These are phyloP conservation scores for Penicillium sp. DNA, from an alignment of 2,329 filamentous ascomycete species.

Conservation along the genomic window DNA sequence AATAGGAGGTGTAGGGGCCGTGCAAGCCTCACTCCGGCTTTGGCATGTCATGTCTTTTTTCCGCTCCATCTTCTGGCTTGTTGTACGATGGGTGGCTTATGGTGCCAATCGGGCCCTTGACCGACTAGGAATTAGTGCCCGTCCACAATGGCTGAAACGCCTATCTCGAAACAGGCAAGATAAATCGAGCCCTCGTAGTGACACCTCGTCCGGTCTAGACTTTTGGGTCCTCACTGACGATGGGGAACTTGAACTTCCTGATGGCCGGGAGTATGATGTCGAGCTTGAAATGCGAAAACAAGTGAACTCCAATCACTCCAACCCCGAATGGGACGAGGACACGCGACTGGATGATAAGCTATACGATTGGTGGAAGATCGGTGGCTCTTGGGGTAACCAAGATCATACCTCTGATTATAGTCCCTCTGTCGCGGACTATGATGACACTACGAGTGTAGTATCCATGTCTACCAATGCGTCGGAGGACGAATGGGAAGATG, in stretches of 20 bases:
- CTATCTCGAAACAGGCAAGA: slow-evolving; percentile 36
- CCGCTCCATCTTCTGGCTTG: slow-evolving; percentile 70
- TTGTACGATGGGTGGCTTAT: slow-evolving; percentile 63
- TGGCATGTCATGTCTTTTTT: slow-evolving; percentile 76
- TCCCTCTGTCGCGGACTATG: slow-evolving; percentile 60
- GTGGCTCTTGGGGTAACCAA: slow-evolving; percentile 81
- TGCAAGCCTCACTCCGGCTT: slow-evolving; percentile 77
- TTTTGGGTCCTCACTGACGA: slow-evolving; percentile 61
- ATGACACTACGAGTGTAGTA: slow-evolving; percentile 81
- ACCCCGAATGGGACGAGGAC: slow-evolving; percentile 59
- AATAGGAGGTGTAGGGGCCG: slow-evolving; percentile 72
- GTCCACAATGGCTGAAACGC: slow-evolving; percentile 65
- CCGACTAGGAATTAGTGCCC: slow-evolving; percentile 63
- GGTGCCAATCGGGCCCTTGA: slow-evolving; percentile 59
- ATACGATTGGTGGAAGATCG: slow-evolving; percentile 82
- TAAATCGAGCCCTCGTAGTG: slow-evolving; percentile 15
- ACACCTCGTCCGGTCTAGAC: slow-evolving; percentile 40
- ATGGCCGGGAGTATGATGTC: slow-evolving; percentile 72
- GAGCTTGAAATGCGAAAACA: slow-evolving; percentile 76
- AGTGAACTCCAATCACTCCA: slow-evolving; percentile 49
- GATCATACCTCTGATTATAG: slow-evolving; percentile 81
- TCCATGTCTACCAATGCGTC: slow-evolving; percentile 62
- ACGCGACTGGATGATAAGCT: slow-evolving; percentile 72
- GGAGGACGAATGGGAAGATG: slow-evolving; percentile 55
- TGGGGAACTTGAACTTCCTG: slow-evolving; percentile 60